These are phyloP conservation scores for Tylopilus orsonianus DNA, from an alignment of 1,284 basidiomycete genomes.

Conservation along the genomic window DNA sequence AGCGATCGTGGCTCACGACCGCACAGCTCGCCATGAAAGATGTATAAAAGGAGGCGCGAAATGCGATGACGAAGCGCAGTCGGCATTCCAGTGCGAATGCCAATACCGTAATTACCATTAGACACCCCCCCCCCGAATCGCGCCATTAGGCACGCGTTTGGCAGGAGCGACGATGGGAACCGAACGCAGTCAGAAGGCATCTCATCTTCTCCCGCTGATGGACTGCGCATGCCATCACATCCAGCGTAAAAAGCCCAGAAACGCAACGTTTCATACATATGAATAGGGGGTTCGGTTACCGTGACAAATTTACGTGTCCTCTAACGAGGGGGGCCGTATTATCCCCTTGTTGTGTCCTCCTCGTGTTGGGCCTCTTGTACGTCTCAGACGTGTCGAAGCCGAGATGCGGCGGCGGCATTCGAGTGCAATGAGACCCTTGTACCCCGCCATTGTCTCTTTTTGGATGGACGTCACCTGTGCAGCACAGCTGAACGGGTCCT, in stretches of 20 bases:
- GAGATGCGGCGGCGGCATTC: not conserved
- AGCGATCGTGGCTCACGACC: not conserved
- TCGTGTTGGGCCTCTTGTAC: no score
- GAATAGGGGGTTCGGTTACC: slow-evolving; percentile 10
- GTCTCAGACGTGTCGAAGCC: not conserved
- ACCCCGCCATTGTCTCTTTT: not conserved
- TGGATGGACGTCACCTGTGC: no score
- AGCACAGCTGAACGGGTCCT: not conserved
- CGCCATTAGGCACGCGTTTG: not conserved
- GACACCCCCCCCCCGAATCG: no score
- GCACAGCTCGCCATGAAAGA: slow-evolving; percentile 8
- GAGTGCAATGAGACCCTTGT: not conserved
- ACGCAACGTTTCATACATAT: slow-evolving; percentile 9
- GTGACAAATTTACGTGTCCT: slow-evolving; percentile 6
- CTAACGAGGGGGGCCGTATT: not conserved
- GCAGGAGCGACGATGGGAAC: not conserved
- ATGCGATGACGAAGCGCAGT: not conserved
- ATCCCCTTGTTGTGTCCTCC: no score
- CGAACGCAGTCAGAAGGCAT: not conserved
- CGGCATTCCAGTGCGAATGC: no score
- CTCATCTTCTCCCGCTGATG: not conserved
- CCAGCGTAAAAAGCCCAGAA: no score
- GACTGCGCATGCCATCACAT: no score
- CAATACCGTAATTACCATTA: no score
- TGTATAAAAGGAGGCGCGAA: slow-evolving; percentile 10